Percentiles rank a stretch among this genome's conserved stretches.
phyloP scores from a whole-genome alignment of 1,284 basidiomycete genomes.

The Bjerkandera adusta region DNA sequence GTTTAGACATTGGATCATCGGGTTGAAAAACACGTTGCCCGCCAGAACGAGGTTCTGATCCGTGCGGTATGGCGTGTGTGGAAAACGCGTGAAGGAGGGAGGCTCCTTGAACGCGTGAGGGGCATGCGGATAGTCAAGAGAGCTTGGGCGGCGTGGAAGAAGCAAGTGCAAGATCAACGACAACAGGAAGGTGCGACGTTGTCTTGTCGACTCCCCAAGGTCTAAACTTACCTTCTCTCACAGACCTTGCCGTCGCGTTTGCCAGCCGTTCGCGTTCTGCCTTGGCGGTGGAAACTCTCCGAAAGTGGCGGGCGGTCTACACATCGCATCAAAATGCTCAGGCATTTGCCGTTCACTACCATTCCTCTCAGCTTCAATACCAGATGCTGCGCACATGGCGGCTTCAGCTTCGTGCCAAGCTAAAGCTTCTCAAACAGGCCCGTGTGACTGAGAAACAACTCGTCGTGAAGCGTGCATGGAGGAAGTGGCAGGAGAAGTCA shows the following conservation, averaged over 20 bases:
- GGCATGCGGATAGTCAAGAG: slow-evolving; percentile 43
- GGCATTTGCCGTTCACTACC: slow-evolving; percentile 49
- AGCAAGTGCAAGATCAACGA: slow-evolving; percentile 39
- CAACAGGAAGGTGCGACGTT: slow-evolving; percentile 43
- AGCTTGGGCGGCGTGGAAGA: slow-evolving; percentile 54
- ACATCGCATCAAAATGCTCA: slow-evolving; percentile 49
- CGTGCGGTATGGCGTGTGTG: slow-evolving; percentile 68
- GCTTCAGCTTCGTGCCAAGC: slow-evolving; percentile 46
- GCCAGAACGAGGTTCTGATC: slow-evolving; percentile 63
- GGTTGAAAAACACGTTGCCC: slow-evolving; percentile 54
- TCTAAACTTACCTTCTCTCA: background rate
- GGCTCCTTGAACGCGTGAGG: slow-evolving; percentile 56
- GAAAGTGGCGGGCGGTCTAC: slow-evolving; percentile 48
- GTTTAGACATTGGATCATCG: slow-evolving; percentile 47
- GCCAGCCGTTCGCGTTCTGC: slow-evolving; percentile 43
- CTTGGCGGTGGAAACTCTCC: slow-evolving; percentile 38
- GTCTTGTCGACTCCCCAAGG: background rate
- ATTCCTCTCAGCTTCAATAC: slow-evolving; percentile 43
- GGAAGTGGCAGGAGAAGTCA: slow-evolving; percentile 48
- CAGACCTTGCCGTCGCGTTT: slow-evolving; percentile 57
- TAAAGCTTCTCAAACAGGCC: slow-evolving; percentile 57
- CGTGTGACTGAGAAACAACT: slow-evolving; percentile 56
- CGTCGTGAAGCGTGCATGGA: slow-evolving; percentile 48
- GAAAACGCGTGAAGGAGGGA: slow-evolving; percentile 69
- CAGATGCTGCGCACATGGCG: slow-evolving; percentile 58